Conservation (phyloP, 805 yeast species). For the Candida hungchunana region DNA sequence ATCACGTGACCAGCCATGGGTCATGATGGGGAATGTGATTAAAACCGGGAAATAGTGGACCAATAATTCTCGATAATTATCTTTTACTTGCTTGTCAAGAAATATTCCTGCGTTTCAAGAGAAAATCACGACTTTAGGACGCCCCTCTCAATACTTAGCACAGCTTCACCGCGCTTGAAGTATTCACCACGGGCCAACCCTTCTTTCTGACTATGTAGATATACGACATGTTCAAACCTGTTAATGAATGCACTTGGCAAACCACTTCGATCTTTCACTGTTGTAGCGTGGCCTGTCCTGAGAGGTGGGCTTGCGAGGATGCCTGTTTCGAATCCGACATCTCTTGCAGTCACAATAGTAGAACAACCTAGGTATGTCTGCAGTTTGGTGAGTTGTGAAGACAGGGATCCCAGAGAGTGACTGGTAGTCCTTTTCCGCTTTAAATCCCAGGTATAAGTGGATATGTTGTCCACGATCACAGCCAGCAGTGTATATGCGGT, state of each 20-base stretch:
- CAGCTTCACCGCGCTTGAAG: constrained; percentile 1
- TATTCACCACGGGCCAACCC: constrained; percentile 1
- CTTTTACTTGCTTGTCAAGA: too few relatives aligned
- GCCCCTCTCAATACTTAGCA: too few relatives aligned
- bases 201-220: not conserved
- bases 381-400: not conserved
- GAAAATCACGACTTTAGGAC: too few relatives aligned
- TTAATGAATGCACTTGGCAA: not conserved
- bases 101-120: too few relatives aligned
- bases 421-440: not conserved
- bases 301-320: not conserved
- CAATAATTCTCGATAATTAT: not conserved
- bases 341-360: not conserved
- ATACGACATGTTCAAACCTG: not conserved
- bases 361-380: not conserved
- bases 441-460: constrained; percentile 1
- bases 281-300: not conserved
- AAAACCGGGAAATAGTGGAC: not conserved
- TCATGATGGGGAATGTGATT: not conserved
- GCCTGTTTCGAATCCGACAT: constrained; percentile 1
- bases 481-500: not conserved
- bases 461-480: constrained; percentile 13
- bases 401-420: not conserved
- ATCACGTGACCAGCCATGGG: not conserved
- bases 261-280: not conserved